These are phyloP conservation scores for Gastrolobium bilobum DNA, from an alignment of 306 rosid species.

Conservation along the genomic window DNA sequence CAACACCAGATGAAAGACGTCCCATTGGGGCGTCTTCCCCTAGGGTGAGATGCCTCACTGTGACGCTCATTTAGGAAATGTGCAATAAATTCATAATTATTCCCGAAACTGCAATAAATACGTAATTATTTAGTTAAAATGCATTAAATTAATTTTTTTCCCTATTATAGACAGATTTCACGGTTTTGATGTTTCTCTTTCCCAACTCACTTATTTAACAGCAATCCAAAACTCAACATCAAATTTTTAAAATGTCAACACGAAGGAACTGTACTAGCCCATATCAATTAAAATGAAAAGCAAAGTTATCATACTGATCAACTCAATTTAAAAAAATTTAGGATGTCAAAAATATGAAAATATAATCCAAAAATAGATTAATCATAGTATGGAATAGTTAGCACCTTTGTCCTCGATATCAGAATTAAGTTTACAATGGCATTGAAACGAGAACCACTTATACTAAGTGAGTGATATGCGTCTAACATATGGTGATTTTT, in stretches of 20 bases:
- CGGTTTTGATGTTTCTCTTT: neutral
- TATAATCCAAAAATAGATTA: neutral
- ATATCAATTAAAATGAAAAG: too few species aligned
- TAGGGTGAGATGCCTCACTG: too few species aligned
- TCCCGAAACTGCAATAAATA: too few species aligned
- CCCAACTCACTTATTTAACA: neutral
- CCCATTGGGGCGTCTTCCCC: too few species aligned
- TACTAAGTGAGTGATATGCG: too few species aligned
- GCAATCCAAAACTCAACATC: neutral
- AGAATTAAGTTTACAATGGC: neutral
- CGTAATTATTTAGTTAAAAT: too few species aligned
- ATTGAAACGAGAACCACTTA: neutral
- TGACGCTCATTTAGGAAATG: too few species aligned
- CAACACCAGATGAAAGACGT: too few species aligned
- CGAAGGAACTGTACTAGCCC: neutral
- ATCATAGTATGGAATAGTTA: neutral
- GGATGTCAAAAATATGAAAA: neutral
- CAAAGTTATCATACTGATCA: too few species aligned
- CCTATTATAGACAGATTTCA: neutral
- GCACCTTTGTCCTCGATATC: slow-evolving; percentile 33
- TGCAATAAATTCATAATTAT: too few species aligned
- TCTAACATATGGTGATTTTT: too few species aligned
- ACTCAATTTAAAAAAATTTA: neutral
- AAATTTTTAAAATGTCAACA: neutral
- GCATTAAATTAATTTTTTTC: too few species aligned